Conservation (phyloP, 2,329 filamentous ascomycete genomes). For the Xylariaceae sp. region DNA sequence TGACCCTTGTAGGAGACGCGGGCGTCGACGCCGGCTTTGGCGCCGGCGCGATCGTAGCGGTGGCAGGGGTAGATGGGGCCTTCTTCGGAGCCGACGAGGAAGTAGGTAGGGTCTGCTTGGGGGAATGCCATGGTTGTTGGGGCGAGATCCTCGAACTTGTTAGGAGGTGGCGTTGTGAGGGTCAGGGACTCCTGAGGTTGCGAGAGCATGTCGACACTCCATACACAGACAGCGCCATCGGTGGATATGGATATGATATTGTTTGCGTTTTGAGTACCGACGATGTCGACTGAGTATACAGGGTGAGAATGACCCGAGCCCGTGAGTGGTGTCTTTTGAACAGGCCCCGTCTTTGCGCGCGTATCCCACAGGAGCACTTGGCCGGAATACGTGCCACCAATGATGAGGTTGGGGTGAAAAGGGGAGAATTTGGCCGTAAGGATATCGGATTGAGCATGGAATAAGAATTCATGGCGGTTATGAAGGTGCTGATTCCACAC, state of each 20-base stretch:
- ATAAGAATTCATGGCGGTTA: conserved; percentile 90
- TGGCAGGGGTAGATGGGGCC: conserved; percentile 95
- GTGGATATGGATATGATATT: conserved; percentile 97
- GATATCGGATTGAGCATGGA: conserved; percentile 93
- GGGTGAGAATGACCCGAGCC: conserved; percentile 94
- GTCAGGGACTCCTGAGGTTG: conserved; percentile 93
- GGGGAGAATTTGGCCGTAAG: conserved; percentile 97
- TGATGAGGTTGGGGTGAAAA: conserved; percentile 92
- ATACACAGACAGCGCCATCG: conserved; percentile 92
- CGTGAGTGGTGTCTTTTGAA: conserved; percentile 93
- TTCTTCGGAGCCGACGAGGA: conserved; percentile 94
- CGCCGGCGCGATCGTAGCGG: conserved; percentile 92
- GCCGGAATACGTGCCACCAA: conserved; percentile 93
- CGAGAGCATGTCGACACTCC: conserved; percentile 96
- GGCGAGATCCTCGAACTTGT: conserved; percentile 89
- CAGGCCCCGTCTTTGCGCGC: conserved; percentile 77
- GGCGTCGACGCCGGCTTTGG: conserved; percentile 90
- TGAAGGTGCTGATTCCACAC: conserved; percentile 97
- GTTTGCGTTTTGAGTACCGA: conserved; percentile 97
- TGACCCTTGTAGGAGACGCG: conserved; percentile 86
- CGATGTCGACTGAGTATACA: conserved; percentile 90
- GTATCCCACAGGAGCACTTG: conserved; percentile 98
- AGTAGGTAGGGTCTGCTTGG: conserved; percentile 91
- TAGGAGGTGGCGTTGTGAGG: conserved; percentile 75
- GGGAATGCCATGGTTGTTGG: conserved; percentile 95